Conservation (phyloP, 192 early-diverging fungal species). For the Gaertneriomyces semiglobifer region DNA sequence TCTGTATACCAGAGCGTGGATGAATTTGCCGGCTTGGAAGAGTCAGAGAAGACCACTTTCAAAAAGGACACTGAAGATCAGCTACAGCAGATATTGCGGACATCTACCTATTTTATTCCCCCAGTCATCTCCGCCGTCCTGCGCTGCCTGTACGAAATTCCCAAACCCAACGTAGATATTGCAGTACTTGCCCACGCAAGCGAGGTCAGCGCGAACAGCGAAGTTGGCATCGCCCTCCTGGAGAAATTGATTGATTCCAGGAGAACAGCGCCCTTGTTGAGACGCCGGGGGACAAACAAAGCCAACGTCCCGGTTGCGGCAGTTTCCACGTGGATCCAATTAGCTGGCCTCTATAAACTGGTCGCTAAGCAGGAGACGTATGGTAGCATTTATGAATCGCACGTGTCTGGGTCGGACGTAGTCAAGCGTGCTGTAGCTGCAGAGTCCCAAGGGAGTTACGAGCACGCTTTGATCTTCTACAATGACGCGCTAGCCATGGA, state of each 20-base stretch:
- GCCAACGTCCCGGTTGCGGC: neutral
- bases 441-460: constrained; percentile 59
- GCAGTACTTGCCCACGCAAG: constrained; percentile 28
- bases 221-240: constrained; percentile 38
- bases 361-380: constrained; percentile 64
- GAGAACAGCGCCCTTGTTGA: neutral
- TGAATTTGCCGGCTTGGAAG: constrained; percentile 3
- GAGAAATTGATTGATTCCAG: constrained; percentile 2
- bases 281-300: neutral
- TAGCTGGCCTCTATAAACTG: constrained; percentile 61
- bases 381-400: constrained; percentile 48
- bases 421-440: constrained; percentile 56
- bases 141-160: constrained; percentile 22
- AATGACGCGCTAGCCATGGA: constrained; percentile 15
- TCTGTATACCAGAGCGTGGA: constrained; percentile 5
- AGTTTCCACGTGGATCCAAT: constrained; percentile 52
- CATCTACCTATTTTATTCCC: constrained; percentile 15
- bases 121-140: constrained; percentile 33
- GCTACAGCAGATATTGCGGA: constrained; percentile 22
- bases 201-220: constrained; percentile 35
- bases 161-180: constrained; percentile 2
- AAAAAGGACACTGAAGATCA: neutral
- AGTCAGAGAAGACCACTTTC: constrained; percentile 7
- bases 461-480: constrained; percentile 37
- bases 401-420: neutral